phyloP scores from a whole-genome alignment of 768 basidiomycete species.

The Agaricus bisporus region DNA sequence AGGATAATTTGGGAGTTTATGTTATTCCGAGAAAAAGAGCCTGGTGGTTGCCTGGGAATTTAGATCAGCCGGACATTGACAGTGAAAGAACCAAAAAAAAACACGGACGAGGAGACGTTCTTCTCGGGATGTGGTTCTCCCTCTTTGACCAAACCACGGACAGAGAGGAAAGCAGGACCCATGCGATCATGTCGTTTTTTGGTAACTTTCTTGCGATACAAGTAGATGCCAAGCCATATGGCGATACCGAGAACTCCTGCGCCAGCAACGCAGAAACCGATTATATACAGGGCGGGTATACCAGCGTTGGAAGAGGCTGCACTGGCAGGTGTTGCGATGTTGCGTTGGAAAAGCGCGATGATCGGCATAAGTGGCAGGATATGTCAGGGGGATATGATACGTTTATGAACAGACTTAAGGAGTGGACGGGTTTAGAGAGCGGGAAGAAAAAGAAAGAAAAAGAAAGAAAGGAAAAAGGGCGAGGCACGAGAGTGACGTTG shows the following conservation, averaged over 20 bases:
- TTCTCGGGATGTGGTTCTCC: constrained; percentile 13
- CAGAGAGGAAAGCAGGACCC: constrained; percentile 39
- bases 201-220: constrained; percentile 33
- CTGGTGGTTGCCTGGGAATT: neutral
- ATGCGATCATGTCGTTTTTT: constrained; percentile 29
- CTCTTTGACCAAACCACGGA: constrained; percentile 41
- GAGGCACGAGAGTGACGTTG: neutral
- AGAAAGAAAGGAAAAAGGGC: neutral
- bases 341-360: constrained; percentile 4
- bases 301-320: constrained; percentile 10
- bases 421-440: neutral
- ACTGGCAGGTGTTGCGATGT: neutral
- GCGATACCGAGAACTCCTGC: constrained; percentile 30
- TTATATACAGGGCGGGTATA: constrained; percentile 33
- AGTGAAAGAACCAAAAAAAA: neutral
- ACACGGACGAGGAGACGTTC: constrained; percentile 17
- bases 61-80: neutral
- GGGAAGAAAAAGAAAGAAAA: neutral
- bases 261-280: constrained; percentile 43
- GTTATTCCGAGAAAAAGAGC: constrained; percentile 25
- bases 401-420: neutral
- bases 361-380: constrained; percentile 3
- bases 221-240: constrained; percentile 38
- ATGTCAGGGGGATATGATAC: neutral
- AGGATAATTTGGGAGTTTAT: constrained; percentile 43